phyloP scores from a whole-genome alignment of 805 yeast species.

The Metschnikowia gruessii region DNA sequence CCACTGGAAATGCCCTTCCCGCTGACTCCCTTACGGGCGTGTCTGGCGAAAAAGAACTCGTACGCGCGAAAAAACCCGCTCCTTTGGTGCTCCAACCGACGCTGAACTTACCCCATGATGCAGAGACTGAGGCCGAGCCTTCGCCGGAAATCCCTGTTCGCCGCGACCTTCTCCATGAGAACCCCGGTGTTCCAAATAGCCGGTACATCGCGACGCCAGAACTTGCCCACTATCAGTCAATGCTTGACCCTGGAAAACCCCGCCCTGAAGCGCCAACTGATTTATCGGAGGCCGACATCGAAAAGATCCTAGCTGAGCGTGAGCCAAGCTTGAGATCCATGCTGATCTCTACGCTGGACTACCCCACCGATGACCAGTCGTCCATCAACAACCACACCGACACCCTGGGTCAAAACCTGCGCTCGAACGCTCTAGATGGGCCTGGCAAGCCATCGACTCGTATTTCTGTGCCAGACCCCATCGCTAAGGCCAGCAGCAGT shows the following conservation, averaged over 20 bases:
- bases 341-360: neutral
- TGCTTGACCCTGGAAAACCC: constrained; percentile 22
- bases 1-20: neutral
- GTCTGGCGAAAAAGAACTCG: too few species aligned
- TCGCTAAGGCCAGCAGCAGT: too few species aligned
- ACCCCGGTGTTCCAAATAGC: constrained; percentile 4
- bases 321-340: constrained; percentile 2
- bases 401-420: too few species aligned
- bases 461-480: neutral
- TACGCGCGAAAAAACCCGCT: too few species aligned
- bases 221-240: constrained; percentile 16
- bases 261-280: neutral
- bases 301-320: constrained; percentile 18
- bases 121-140: neutral
- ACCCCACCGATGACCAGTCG: neutral
- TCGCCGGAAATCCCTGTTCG: constrained; percentile 18
- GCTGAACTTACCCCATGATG: too few species aligned
- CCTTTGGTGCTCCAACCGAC: too few species aligned
- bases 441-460: too few species aligned
- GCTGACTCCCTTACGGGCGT: too few species aligned
- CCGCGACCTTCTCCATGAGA: constrained; percentile 12
- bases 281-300: constrained; percentile 16
- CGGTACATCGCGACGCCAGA: constrained; percentile 19
- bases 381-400: too few species aligned
- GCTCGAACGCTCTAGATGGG: too few species aligned